phyloP scores from a whole-genome alignment of 2,329 filamentous ascomycete genomes.

The Pseudohalonectria lignicola region DNA sequence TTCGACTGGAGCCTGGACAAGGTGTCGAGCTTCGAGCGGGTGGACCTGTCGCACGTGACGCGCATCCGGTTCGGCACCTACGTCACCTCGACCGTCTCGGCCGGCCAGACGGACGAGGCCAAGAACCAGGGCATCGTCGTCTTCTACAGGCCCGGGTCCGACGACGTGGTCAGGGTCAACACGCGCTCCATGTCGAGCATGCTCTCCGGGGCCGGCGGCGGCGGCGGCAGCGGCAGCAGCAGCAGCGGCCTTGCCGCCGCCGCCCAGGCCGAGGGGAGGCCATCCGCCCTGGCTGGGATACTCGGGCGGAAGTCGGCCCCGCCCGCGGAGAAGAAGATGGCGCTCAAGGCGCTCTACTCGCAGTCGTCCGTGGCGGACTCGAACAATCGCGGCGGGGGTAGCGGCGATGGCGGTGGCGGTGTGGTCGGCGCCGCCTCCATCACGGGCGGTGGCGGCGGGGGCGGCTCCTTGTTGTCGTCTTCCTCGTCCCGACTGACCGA shows the following conservation, averaged over 20 bases:
- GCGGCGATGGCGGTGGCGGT: conserved; percentile 3
- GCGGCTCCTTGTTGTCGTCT: too few species aligned
- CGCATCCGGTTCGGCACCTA: conserved; percentile 74
- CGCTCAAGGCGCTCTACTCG: conserved; percentile 43
- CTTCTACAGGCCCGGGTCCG: conserved; percentile 60
- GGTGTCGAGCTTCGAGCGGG: conserved; percentile 80
- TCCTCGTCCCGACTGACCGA: conserved; percentile 33
- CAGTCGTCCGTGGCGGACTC: conserved; percentile 43
- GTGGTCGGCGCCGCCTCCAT: not conserved
- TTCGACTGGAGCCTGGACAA: conserved; percentile 96
- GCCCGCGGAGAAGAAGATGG: conserved; percentile 29
- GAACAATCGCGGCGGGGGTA: conserved; percentile 5
- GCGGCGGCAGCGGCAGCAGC: conserved; percentile 10
- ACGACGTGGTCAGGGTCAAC: conserved; percentile 69
- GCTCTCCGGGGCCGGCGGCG: conserved; percentile 6
- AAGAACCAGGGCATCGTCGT: conserved; percentile 80
- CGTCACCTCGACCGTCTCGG: conserved; percentile 76
- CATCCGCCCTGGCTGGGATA: conserved; percentile 27
- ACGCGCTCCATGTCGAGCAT: conserved; percentile 63
- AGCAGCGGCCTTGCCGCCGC: conserved; percentile 2
- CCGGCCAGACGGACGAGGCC: conserved; percentile 62
- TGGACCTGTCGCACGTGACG: conserved; percentile 64
- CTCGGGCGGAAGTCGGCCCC: conserved; percentile 24
- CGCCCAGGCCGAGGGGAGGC: conserved; percentile 4
- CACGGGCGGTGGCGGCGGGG: conserved; percentile 18